Percentiles rank a stretch among this genome's conserved stretches.
Conservation (phyloP, 2,329 filamentous ascomycete genomes). For the Bipolaris gigantea region DNA sequence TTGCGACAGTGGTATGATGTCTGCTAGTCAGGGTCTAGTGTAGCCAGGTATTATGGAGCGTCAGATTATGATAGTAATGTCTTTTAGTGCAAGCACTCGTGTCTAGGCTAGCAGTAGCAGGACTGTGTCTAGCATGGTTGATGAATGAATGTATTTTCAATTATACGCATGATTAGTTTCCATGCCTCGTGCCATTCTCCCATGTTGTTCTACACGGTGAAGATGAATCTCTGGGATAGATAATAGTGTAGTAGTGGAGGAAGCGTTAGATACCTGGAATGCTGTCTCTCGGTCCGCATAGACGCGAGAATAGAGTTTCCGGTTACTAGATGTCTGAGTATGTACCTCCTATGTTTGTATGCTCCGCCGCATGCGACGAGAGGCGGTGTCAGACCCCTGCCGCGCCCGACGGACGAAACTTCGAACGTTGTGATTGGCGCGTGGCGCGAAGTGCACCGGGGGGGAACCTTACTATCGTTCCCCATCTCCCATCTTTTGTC, state of each 20-base stretch:
- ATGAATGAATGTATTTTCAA: not conserved
- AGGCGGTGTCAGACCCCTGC: conserved; percentile 3
- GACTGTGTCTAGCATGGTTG: not conserved
- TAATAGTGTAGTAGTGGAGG: not conserved
- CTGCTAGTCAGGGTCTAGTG: not conserved
- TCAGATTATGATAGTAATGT: not conserved
- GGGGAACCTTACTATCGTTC: conserved; percentile 15
- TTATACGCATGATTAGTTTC: not conserved
- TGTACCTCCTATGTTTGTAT: too few relatives aligned
- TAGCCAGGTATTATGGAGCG: not conserved
- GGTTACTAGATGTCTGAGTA: too few relatives aligned
- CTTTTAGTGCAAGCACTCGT: not conserved
- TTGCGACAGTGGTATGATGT: conserved; percentile 2
- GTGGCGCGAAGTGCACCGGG: conserved; percentile 13
- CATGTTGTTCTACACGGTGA: too few relatives aligned
- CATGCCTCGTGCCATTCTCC: not conserved
- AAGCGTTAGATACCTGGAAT: not conserved
- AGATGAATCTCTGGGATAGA: too few relatives aligned
- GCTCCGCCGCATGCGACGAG: too few relatives aligned
- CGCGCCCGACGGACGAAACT: conserved; percentile 4
- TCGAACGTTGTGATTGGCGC: conserved; percentile 13
- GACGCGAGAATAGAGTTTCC: too few relatives aligned
- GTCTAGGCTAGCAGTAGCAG: not conserved
- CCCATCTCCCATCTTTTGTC: conserved; percentile 5
- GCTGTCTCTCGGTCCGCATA: too few relatives aligned